phyloP scores from a whole-genome alignment of 352 stramenopile species.

The Halophytophthora polymorphica region DNA sequence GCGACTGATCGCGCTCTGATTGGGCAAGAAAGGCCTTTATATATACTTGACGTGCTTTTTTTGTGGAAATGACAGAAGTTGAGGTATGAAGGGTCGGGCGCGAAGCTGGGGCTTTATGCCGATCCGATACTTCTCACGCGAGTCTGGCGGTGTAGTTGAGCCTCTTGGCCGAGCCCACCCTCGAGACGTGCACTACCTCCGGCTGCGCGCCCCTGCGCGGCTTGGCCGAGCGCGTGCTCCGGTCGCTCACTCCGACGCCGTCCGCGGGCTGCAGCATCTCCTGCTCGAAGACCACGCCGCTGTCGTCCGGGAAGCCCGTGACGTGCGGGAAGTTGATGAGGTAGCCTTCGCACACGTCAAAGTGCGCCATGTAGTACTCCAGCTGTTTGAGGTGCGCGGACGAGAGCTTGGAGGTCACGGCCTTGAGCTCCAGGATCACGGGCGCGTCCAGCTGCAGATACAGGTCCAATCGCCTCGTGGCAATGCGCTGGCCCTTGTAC shows the following conservation, averaged over 20 bases:
- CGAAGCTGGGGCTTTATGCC: no score
- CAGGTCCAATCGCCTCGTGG: slow-evolving; percentile 30
- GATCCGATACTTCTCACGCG: no score
- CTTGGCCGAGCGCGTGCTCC: slow-evolving; percentile 11
- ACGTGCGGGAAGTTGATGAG: slow-evolving; percentile 44
- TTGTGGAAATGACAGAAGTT: no score
- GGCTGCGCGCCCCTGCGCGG: slow-evolving; percentile 9
- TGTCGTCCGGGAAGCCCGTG: slow-evolving; percentile 28
- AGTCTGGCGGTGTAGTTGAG: no score
- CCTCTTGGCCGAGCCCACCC: no score
- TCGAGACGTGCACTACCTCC: slow-evolving; percentile 18
- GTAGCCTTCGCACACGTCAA: slow-evolving; percentile 26
- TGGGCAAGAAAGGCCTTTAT: no score
- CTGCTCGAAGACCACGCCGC: slow-evolving; percentile 8
- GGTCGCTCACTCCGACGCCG: slow-evolving; percentile 15
- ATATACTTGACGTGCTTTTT: no score
- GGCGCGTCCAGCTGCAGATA: slow-evolving; percentile 24
- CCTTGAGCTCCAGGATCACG: slow-evolving; percentile 40
- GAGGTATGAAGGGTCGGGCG: no score
- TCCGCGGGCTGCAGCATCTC: slow-evolving; percentile 17
- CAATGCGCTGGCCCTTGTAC: slow-evolving; percentile 30
- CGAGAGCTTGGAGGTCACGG: slow-evolving; percentile 16
- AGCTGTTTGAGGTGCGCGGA: slow-evolving; percentile 29
- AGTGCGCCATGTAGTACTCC: slow-evolving; percentile 40
- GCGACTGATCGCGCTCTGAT: no score